Percentiles rank a stretch among this genome's conserved stretches.
Conservation (phyloP, 1,139 yeast genomes). For the Scheffersomyces titani region DNA sequence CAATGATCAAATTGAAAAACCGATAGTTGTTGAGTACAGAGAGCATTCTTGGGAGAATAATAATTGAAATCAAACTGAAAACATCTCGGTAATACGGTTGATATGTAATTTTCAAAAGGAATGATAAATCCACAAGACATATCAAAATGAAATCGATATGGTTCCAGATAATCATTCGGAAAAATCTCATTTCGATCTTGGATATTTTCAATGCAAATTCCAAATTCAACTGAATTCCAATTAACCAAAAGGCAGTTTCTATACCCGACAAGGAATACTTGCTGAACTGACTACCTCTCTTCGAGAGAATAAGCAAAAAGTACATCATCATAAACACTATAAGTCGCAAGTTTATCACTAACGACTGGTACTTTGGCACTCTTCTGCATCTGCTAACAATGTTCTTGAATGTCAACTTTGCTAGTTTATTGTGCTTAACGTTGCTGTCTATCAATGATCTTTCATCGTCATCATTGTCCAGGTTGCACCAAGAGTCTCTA, state of each 20-base stretch:
- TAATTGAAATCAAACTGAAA: conserved; percentile 51
- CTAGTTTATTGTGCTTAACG: conserved; percentile 39
- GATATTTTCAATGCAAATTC: conserved; percentile 41
- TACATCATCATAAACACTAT: conserved; percentile 34
- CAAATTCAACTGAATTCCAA: conserved; percentile 38
- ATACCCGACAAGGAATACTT: conserved; percentile 6
- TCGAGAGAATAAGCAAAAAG: conserved; percentile 31
- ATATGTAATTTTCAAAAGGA: conserved; percentile 19
- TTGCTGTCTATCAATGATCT: conserved; percentile 24
- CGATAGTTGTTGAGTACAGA: conserved; percentile 56
- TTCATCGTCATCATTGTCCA: conserved; percentile 37
- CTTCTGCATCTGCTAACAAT: conserved; percentile 32
- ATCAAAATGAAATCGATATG: conserved; percentile 39
- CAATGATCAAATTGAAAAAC: conserved; percentile 53
- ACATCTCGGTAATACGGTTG: conserved; percentile 21
- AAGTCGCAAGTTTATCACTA: conserved; percentile 41
- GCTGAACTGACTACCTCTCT: conserved; percentile 11
- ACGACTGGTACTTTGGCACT: conserved; percentile 47
- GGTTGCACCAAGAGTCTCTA: conserved; percentile 30
- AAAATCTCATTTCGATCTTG: conserved; percentile 42
- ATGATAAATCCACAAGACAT: conserved; percentile 30
- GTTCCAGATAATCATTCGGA: conserved; percentile 44
- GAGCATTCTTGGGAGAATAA: conserved; percentile 55
- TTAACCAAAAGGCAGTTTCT: conserved; percentile 34
- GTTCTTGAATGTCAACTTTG: conserved; percentile 29